Base-by-base conservation (phyloP, 2,329 filamentous ascomycete genomes). In the Alternaria consortialis region DNA sequence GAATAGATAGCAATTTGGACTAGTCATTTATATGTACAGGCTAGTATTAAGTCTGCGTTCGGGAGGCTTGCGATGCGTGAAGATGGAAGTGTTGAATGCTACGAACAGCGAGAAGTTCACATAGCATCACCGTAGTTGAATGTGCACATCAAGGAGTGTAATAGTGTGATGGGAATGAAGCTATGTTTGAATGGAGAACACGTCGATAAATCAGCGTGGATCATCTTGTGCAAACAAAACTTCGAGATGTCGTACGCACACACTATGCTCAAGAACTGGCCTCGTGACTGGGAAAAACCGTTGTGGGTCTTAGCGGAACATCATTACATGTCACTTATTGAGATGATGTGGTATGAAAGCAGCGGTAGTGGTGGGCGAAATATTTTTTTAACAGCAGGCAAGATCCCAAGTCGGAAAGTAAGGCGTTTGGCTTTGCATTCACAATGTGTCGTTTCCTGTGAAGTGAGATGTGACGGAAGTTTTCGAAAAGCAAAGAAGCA, bases 141-240 rank as follows among this genome's bases (percentile, higher is more conserved):
- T 42, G 32, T 27, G 20, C 29, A 5, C 37, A 37, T 56, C 12
- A 13, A 48, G 20, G 17, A 3, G 15, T 37, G 9, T 8, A 9
- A 23, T 17, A 36, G 17, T 40, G 53, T 61, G 43, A 51, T 54
- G n/a, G 15, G 12, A 11, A 29, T 2, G 39, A 13, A 34, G n/a
- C 15, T 36, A 39, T 60, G 55, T 60, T 64, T 66, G 61, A 39
- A 36, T 5, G 20, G 25, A 53, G 52, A 64, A 61, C 65, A 63
- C 42, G 55, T 44, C 50, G 29, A 53, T 29, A 17, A 13, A 13
- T 43, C n/a, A 32, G 4, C 11, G 3, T 17, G 20, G 34, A 56
- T 31, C 13, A 50, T 39, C n/a, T 46, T 34, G 13, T 36, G 43
- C 43, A 56, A 63, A 58, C 51, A 46, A 1, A 2, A 12, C 27